These are phyloP conservation scores for Pulveroboletus sp. DNA, from an alignment of 768 basidiomycete species.

Conservation along the genomic window DNA sequence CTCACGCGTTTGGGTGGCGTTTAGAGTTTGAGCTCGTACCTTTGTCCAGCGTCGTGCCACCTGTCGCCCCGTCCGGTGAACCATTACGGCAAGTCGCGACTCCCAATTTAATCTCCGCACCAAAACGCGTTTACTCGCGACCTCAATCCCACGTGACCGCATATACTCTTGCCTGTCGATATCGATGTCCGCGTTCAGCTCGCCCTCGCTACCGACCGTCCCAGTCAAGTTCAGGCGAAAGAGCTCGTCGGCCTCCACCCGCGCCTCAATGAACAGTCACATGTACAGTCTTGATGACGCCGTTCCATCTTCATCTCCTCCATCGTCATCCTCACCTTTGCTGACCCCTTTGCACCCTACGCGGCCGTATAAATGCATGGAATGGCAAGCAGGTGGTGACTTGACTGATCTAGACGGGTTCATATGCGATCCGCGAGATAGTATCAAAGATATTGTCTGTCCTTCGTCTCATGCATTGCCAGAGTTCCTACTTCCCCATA, in stretches of 20 bases:
- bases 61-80: no score
- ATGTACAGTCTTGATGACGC: not conserved
- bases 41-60: no score
- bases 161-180: conserved; percentile 27
- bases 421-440: not conserved
- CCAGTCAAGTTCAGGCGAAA: conserved; percentile 23
- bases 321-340: conserved; percentile 18
- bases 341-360: conserved; percentile 11
- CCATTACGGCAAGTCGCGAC: conserved; percentile 16
- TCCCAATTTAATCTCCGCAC: conserved; percentile 24
- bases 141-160: conserved; percentile 27
- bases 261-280: not conserved
- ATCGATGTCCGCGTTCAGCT: conserved; percentile 22
- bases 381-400: conserved; percentile 4
- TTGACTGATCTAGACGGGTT: not conserved
- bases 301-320: conserved; percentile 16
- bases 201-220: conserved; percentile 7
- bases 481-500: not conserved
- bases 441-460: not conserved
- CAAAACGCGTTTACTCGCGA: conserved; percentile 31
- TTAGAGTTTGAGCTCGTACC: no score
- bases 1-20: no score
- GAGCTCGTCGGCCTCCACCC: conserved; percentile 18
- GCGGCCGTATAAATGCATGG: conserved; percentile 1
- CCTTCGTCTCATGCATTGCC: conserved; percentile 4